Base-by-base conservation (phyloP, 2,329 filamentous ascomycete species). In the Aureobasidium pullulans region DNA sequence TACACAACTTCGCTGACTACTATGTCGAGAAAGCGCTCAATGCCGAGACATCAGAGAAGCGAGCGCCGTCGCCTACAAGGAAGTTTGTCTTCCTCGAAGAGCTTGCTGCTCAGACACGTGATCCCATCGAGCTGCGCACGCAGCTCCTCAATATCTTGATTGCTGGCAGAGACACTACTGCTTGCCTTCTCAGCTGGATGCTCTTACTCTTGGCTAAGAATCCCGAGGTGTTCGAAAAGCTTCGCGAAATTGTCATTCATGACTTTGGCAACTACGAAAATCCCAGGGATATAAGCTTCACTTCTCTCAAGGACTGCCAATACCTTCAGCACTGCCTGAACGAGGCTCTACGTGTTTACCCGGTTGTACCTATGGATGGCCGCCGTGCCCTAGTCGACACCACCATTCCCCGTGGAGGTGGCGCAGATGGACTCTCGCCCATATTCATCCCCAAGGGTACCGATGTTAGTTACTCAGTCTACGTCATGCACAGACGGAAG, bases 301-400 rank as follows among this genome's bases (percentile, higher is more conserved):
- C 63, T 2, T 62, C 64, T 42, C 60, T 71, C 15, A 68, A 70
- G 49, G 53, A 43, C 29, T 68, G 66, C 43, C 62, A 64, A 3
- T 69, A 68, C 52, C 65, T 73, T 0, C 69, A 85, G 71, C 78
- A 86, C 68, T 78, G 88, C 59, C 79, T 94, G 67, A 87, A 88
- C 73, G 90, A 70, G 57, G 74, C 79, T 2, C 75, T 84, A 5
- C 79, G 81, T 10, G 67, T 81, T 3, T 77, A 81, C 64, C 80
- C 81, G 6, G 73, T 79, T n/a, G 79, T 84, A 10, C 81, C 81
- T 4, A 64, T 74, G 34, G 84, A 85, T 67, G 71, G 71, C n/a
- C 77, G 83, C 60, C 65, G 69, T 28, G 79, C 81, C 2, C 69
- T 73, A 9, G 69, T 70, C 36, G 78, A 82, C 66, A 81, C 79